These are phyloP conservation scores for Exobasidium rhododendri DNA, from an alignment of 1,284 basidiomycete species.

Conservation along the genomic window DNA sequence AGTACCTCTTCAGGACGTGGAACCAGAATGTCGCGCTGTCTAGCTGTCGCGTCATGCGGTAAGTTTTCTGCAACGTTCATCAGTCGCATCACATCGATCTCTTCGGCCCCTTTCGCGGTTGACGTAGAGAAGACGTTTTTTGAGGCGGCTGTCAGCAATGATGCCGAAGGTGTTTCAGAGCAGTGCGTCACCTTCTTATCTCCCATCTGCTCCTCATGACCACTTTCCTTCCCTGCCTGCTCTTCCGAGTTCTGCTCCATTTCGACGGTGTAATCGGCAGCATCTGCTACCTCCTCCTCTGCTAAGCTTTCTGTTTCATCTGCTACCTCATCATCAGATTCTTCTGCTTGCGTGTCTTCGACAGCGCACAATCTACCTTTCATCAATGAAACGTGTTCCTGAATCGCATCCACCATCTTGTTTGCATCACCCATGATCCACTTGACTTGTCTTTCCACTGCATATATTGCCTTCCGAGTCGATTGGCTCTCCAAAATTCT, in stretches of 20 bases:
- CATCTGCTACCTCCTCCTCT: background rate
- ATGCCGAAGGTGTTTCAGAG: no score
- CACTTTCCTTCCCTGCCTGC: background rate
- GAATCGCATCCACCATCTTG: background rate
- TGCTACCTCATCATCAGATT: background rate
- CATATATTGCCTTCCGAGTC: background rate
- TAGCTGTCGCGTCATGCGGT: no score
- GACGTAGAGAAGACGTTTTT: no score
- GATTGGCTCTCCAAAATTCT: background rate
- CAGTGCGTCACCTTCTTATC: background rate
- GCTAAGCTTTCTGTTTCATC: background rate
- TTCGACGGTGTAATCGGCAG: background rate
- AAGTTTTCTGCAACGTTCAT: no score
- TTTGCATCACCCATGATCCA: background rate
- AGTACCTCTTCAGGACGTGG: no score
- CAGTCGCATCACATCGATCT: no score
- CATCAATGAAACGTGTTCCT: background rate
- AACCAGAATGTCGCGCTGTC: no score
- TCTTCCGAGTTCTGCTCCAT: background rate
- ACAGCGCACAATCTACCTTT: background rate
- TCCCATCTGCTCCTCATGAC: background rate
- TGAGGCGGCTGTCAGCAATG: no score
- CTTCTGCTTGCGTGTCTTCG: background rate
- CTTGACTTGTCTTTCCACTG: background rate
- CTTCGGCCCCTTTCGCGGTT: no score